Base-by-base conservation (phyloP, 768 basidiomycete genomes). In the Porphyrellus cyaneotinctus region DNA sequence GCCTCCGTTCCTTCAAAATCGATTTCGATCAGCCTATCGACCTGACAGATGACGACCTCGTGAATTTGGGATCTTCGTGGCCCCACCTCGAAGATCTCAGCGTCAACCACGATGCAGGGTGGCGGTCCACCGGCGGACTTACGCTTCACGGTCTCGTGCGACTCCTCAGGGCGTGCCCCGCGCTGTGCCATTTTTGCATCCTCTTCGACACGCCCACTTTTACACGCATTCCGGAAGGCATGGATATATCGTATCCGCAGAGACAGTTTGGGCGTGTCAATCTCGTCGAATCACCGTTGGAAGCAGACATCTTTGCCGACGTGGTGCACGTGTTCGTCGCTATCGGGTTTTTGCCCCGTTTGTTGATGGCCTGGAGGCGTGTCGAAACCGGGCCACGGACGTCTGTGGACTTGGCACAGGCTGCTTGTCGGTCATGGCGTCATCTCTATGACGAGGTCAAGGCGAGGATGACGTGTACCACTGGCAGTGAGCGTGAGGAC, bases 261-360 rank as follows among this genome's bases (percentile, higher is more conserved):
- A 39, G 53, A 43, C 15, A 11, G 4, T 15, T 54, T 5, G 31
- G 33, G 15, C 17, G 20, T 4, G 22, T 47, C 52, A 56, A 56
- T 18, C 28, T 38, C 35, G 3, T 33, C 42, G 51, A 53, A 22
- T 54, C 51, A 9, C 44, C 50, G 4, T 46, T 53, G 43, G 32
- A 20, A 9, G 9, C 10, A 4, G 54, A 10, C 13, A 36, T 42
- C 26, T 17, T 53, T 42, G 9, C 20, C 1, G 32, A 28, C 0
- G 51, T 55, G 17, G 51, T 47, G 13, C 12, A 54, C 23, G 39
- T 54, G 33, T 53, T 55, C 33, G 44, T 43, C 15, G 26, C 32
- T 5, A 35, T 53, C 22, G 1, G 6, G 12, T 47, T 55, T 31
- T 36, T 44, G 14, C 54, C 45, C 3, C 18, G 22, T 23, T n/a